Conservation (phyloP, 129 eudicot species). For the Lactuca sativa region DNA sequence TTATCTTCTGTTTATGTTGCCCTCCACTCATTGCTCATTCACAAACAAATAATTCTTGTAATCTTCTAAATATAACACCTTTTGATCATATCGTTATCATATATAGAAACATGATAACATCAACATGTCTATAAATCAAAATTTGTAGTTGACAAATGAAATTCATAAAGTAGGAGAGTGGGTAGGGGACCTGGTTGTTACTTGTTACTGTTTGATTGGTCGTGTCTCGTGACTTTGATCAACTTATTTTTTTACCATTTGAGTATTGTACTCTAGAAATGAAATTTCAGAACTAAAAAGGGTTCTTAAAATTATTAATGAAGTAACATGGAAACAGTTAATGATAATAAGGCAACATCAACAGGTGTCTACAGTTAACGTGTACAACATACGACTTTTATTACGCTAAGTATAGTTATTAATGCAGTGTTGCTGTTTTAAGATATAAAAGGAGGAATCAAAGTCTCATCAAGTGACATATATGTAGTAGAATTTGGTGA, state of each 20-base stretch:
- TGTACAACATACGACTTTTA: too few species aligned
- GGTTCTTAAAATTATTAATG: too few species aligned
- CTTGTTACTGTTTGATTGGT: neutral
- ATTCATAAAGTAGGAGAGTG: neutral
- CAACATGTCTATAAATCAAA: constrained; percentile 13
- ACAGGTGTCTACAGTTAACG: too few species aligned
- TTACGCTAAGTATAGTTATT: too few species aligned
- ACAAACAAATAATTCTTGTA: constrained; percentile 10
- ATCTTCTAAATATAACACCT: neutral
- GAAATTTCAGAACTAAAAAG: too few species aligned
- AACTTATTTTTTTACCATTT: too few species aligned
- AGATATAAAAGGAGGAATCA: neutral
- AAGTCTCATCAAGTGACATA: neutral
- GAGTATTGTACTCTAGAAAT: too few species aligned
- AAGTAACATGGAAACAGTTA: too few species aligned
- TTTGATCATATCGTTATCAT: constrained; percentile 7
- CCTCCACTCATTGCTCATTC: neutral
- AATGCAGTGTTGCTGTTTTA: too few species aligned
- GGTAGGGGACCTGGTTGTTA: constrained; percentile 14
- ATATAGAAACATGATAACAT: constrained; percentile 11
- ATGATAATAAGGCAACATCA: too few species aligned
- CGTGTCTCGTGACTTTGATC: too few species aligned
- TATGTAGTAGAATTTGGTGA: constrained; percentile 11
- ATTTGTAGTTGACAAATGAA: neutral
- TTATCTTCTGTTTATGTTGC: constrained; percentile 28